These are phyloP conservation scores for Austroboletus niveus DNA, from an alignment of 1,284 basidiomycete genomes.

Conservation along the genomic window DNA sequence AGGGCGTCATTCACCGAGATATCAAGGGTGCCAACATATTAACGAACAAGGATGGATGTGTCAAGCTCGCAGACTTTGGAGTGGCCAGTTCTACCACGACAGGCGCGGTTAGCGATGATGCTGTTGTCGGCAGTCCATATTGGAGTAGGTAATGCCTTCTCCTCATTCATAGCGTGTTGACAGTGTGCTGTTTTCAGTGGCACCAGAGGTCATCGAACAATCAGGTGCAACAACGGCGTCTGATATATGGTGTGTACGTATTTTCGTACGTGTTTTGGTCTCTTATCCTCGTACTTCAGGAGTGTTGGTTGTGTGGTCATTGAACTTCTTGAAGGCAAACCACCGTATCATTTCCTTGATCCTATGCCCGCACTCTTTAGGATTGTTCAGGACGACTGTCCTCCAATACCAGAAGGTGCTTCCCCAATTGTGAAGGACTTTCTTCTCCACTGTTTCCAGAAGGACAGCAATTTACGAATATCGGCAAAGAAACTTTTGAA, in stretches of 20 bases:
- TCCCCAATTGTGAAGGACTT: conserved; percentile 96
- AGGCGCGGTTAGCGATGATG: conserved; percentile 74
- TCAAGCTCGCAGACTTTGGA: conserved; percentile 94
- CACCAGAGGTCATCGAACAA: conserved; percentile 97
- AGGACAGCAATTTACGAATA: conserved; percentile 92
- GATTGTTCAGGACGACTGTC: conserved; percentile 96
- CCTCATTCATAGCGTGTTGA: conserved; percentile 18
- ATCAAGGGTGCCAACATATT: conserved; percentile 98
- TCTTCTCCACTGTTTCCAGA: conserved; percentile 96
- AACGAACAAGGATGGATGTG: conserved; percentile 97
- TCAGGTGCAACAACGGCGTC: conserved; percentile 95
- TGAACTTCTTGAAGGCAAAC: conserved; percentile 92
- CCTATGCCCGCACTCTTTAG: conserved; percentile 98
- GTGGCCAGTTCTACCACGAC: conserved; percentile 77
- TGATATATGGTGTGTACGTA: conserved; percentile 79
- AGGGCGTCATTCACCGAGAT: conserved; percentile 98
- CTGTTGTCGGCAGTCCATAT: conserved; percentile 95
- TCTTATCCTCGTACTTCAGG: conserved; percentile 41
- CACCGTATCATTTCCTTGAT: conserved; percentile 93
- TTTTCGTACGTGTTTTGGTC: neutral
- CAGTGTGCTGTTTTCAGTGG: conserved; percentile 57
- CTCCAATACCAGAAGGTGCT: conserved; percentile 92
- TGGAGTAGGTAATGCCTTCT: conserved; percentile 70
- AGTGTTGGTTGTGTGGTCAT: conserved; percentile 96
- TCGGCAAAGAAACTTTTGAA: conserved; percentile 89